Conservation (phyloP, 2,329 filamentous ascomycete species). For the Epichloe bromicola region DNA sequence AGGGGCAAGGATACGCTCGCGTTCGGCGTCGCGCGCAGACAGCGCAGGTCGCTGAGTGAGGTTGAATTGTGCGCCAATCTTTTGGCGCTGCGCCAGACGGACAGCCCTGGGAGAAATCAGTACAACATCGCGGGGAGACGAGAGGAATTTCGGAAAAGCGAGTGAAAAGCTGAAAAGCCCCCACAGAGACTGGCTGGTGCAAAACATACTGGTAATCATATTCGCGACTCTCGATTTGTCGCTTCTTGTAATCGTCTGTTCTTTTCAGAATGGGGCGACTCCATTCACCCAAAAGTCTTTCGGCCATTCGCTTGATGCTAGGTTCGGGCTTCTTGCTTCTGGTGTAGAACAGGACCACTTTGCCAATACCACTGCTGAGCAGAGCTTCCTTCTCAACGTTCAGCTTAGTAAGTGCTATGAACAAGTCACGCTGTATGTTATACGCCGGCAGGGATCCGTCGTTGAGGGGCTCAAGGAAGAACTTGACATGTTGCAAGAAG, state of each 20-base stretch:
- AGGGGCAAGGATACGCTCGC: constrained; percentile 46
- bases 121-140: neutral
- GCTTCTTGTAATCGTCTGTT: constrained; percentile 89
- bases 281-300: constrained; percentile 89
- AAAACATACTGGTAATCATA: constrained; percentile 45
- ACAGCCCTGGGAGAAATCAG: constrained; percentile 30
- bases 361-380: constrained; percentile 84
- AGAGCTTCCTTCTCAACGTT: constrained; percentile 86
- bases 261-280: constrained; percentile 86
- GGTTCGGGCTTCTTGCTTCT: constrained; percentile 83
- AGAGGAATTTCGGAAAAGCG: neutral
- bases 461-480: constrained; percentile 91
- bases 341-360: constrained; percentile 93
- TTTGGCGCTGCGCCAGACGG: constrained; percentile 37
- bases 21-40: constrained; percentile 35
- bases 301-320: constrained; percentile 84
- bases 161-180: too few relatives aligned
- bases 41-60: constrained; percentile 36
- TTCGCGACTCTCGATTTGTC: constrained; percentile 49
- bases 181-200: neutral
- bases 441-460: constrained; percentile 92
- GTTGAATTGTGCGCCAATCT: constrained; percentile 34
- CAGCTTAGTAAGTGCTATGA: constrained; percentile 64
- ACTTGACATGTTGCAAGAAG: constrained; percentile 86
- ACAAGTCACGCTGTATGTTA: constrained; percentile 92